Conservation (phyloP, 257 asterid genomes). For the Linaria vulgaris region DNA sequence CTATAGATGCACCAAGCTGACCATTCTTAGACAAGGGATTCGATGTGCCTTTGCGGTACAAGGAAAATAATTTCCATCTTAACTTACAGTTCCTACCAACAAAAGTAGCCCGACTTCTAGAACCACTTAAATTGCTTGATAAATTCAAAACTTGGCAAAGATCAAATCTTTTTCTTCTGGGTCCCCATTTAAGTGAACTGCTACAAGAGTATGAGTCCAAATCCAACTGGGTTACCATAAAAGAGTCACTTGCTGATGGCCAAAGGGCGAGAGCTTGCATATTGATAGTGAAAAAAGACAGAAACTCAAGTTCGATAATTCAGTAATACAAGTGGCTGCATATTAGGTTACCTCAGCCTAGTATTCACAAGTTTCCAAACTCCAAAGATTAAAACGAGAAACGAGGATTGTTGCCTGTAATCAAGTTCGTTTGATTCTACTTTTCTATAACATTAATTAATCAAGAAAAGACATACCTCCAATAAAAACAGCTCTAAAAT, state of each 20-base stretch:
- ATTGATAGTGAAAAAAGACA: slow-evolving; percentile 30
- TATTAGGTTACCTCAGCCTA: slow-evolving; percentile 9
- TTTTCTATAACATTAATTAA: neutral
- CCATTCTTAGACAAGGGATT: slow-evolving; percentile 33
- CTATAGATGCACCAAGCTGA: slow-evolving; percentile 39
- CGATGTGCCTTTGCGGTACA: slow-evolving; percentile 15
- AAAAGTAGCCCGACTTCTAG: slow-evolving; percentile 21
- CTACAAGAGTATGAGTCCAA: slow-evolving; percentile 33
- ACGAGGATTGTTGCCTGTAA: neutral
- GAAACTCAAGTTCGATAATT: slow-evolving; percentile 17
- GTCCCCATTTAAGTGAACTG: slow-evolving; percentile 34
- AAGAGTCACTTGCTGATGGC: slow-evolving; percentile 45
- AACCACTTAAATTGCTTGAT: slow-evolving; percentile 24
- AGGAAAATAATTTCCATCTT: slow-evolving; percentile 27
- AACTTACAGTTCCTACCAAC: slow-evolving; percentile 29
- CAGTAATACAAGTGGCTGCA: slow-evolving; percentile 21
- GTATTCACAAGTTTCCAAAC: slow-evolving; percentile 4
- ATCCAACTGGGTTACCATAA: slow-evolving; percentile 43
- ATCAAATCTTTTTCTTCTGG: slow-evolving; percentile 41
- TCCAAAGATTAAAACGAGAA: neutral
- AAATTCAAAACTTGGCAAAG: slow-evolving; percentile 26
- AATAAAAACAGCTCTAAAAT: slow-evolving; percentile 7
- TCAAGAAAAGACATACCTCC: slow-evolving; percentile 29
- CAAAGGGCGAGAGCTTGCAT: slow-evolving; percentile 74
- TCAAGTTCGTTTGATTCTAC: neutral